Base-by-base conservation (phyloP, 2,329 filamentous ascomycete genomes). In the Chaetomium sp. region DNA sequence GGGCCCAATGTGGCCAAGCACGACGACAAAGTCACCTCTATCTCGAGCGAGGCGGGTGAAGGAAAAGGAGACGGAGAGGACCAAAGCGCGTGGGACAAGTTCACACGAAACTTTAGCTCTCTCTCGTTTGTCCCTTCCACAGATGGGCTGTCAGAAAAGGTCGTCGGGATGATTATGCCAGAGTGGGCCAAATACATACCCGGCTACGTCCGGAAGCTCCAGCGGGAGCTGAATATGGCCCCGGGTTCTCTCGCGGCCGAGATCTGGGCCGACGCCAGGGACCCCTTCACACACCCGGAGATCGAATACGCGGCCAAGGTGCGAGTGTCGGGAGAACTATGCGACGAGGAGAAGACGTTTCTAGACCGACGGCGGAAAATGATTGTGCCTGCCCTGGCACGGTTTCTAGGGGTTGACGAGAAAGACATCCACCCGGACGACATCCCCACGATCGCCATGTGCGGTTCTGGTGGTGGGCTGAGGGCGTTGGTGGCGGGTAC, bases 381-480 rank as follows among this genome's bases (percentile, higher is more conserved):
- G 49, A 86, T 87, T 0, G 82, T 80, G 4, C 81, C 81, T 54
- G 91, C 89, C 5, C 74, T 99, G 51, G 90, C 91, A 2, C 85
- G 78, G 51, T 99, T 97, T 67, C 80, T 99, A 0, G 84, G 81
- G 35, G 75, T 99, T 5, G 76, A 86, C 0, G 89, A 91, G 67
- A 76, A 81, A 11, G 87, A 92, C 2, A 84, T 99, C n/a, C 84
- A 97, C 66, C 89, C 90, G 0, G 90, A 96, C 47, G 94, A 99
- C 72, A 86, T 97, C 6, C 94, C 94, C 0, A 84, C 86, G 2
- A 96, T 99, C 68, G 92, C 92, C 41, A 86, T 97, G 75, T 96
- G 92, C 64, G 91, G 91, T 7, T 97, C 92, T 1, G 94, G 94
- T 8, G 94, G 94, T 55, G 94, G 94, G 0, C 72, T 99, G 47